Percentiles rank a stretch among this genome's conserved stretches.
Conservation (phyloP, 2,329 filamentous ascomycete species). For the Sodiomyces alkalinus region DNA sequence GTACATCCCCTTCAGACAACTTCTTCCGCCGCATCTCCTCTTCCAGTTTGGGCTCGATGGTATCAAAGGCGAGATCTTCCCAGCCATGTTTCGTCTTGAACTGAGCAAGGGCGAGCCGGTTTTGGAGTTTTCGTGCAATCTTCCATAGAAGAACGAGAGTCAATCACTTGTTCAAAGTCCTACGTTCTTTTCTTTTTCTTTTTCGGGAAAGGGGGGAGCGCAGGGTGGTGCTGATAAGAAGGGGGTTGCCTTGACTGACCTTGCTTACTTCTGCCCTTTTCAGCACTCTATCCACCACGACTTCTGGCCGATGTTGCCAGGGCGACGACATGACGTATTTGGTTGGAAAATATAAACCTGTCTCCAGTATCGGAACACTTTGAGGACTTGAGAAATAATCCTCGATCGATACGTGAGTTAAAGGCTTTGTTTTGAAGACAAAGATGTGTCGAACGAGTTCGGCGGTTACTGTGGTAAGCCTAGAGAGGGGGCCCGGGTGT, state of each 20-base stretch:
- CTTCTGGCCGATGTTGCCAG: slow-evolving; percentile 47
- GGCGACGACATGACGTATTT: slow-evolving; percentile 48
- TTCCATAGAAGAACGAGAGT: too few relatives aligned
- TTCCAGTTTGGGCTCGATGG: slow-evolving; percentile 71
- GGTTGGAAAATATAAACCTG: too few relatives aligned
- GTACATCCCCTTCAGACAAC: slow-evolving; percentile 53
- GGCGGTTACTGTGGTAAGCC: too few relatives aligned
- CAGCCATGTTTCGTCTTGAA: slow-evolving; percentile 96
- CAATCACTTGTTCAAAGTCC: neutral
- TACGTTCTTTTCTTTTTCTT: too few relatives aligned
- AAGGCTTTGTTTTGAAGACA: too few relatives aligned
- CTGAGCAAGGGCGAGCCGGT: slow-evolving; percentile 86
- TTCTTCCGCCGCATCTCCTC: slow-evolving; percentile 64
- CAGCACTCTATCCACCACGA: slow-evolving; percentile 52
- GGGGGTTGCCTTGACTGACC: slow-evolving; percentile 29
- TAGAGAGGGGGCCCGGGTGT: too few relatives aligned
- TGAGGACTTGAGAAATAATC: too few relatives aligned
- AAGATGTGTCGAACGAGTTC: too few relatives aligned
- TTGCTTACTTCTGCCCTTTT: slow-evolving; percentile 63
- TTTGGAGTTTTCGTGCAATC: slow-evolving; percentile 88
- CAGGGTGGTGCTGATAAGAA: neutral
- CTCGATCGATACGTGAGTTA: neutral
- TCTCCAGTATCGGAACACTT: too few relatives aligned
- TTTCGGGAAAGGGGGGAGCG: neutral
- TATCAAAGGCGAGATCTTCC: slow-evolving; percentile 77